Evolutionary conservation across 2,329 filamentous ascomycete species (phyloP).

Genomic region (Cercospora canescens): DNA sequence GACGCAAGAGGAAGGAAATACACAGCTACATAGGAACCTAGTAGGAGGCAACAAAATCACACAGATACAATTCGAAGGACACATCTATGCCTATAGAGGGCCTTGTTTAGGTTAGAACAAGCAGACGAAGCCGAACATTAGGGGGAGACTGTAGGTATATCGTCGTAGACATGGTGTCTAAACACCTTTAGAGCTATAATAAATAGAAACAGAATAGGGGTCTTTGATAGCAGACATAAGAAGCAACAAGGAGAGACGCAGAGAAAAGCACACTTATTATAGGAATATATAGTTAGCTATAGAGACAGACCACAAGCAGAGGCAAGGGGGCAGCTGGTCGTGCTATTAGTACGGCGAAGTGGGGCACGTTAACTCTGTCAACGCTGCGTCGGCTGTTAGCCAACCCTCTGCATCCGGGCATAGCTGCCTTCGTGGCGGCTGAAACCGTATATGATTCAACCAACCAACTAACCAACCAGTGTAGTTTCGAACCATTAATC

Average conservation of each 20-base stretch:
- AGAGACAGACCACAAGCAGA: too few species aligned
- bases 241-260: neutral
- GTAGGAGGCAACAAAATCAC: conserved; percentile 16
- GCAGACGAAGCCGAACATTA: neutral
- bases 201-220: neutral
- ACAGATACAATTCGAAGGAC: conserved; percentile 7
- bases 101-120: neutral
- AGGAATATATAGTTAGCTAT: too few species aligned
- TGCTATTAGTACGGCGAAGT: too few species aligned
- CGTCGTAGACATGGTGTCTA: conserved; percentile 10
- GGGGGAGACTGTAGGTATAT: conserved; percentile 8
- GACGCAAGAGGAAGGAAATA: conserved; percentile 9
- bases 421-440: too few species aligned
- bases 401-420: too few species aligned
- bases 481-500: too few species aligned
- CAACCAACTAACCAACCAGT: too few species aligned
- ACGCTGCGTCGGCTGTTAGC: too few species aligned
- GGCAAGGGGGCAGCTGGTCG: too few species aligned
- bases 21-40: conserved; percentile 17
- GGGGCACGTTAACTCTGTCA: too few species aligned
- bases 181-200: conserved; percentile 10
- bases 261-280: too few species aligned
- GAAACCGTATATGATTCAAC: too few species aligned
- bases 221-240: neutral
- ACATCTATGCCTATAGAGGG: conserved; percentile 3